Conservation (phyloP, 176 grass and related monocot species). For the Hsuehochloa calcarea region DNA sequence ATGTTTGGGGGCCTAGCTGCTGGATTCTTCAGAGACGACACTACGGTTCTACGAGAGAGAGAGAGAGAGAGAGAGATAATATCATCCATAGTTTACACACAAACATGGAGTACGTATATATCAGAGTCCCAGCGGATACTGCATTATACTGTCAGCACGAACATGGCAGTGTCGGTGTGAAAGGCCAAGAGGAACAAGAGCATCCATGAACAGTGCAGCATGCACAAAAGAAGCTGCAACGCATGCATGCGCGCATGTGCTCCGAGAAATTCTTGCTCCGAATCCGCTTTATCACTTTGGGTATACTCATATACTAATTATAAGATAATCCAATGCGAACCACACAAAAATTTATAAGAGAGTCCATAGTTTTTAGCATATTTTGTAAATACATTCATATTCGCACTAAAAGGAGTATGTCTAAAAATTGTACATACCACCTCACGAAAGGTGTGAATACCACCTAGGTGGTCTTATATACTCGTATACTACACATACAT, state of each 20-base stretch:
- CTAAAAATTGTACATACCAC: no score
- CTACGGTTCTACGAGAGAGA: neutral
- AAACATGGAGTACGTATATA: neutral
- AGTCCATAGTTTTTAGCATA: no score
- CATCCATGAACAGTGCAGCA: neutral
- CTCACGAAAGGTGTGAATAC: no score
- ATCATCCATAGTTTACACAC: neutral
- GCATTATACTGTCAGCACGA: neutral
- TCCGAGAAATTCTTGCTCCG: neutral
- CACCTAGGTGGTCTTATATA: no score
- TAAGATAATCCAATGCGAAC: no score
- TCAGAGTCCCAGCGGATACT: neutral
- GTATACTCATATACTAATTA: no score
- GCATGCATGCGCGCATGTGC: neutral
- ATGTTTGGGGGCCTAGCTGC: neutral
- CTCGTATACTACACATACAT: no score
- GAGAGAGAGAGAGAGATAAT: neutral
- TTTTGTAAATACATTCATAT: no score
- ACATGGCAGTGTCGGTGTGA: slow-evolving; percentile 27
- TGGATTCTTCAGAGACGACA: neutral
- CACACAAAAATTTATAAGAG: no score
- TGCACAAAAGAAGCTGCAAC: neutral
- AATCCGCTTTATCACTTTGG: no score
- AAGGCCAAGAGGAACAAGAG: neutral
- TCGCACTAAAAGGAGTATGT: no score